These are phyloP conservation scores for Paramarasmius palmivorus DNA, from an alignment of 1,284 basidiomycete genomes.

Conservation along the genomic window DNA sequence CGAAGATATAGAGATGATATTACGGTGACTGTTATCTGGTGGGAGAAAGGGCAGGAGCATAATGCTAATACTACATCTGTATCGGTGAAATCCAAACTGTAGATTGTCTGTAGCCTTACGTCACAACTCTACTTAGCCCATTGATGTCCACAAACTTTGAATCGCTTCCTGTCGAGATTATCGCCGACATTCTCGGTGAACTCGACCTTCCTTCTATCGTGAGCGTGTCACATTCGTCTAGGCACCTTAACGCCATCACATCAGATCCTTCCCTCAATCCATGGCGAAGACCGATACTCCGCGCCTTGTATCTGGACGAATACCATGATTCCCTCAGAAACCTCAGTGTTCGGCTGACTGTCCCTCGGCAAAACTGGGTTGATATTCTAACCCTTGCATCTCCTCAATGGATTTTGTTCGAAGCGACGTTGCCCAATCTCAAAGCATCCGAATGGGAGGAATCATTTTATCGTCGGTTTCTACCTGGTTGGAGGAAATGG, in stretches of 20 bases:
- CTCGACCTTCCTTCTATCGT: slow-evolving; percentile 64
- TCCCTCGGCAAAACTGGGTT: slow-evolving; percentile 75
- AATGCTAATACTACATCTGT: slow-evolving; percentile 31
- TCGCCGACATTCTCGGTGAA: slow-evolving; percentile 69
- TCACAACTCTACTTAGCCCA: not conserved
- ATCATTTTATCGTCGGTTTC: slow-evolving; percentile 64
- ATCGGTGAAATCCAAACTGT: slow-evolving; percentile 14
- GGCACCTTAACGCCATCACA: slow-evolving; percentile 51
- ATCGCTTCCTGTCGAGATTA: slow-evolving; percentile 68
- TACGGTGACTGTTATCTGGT: slow-evolving; percentile 87
- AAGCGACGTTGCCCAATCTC: slow-evolving; percentile 66
- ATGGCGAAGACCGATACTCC: slow-evolving; percentile 68
- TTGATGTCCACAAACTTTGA: slow-evolving; percentile 34
- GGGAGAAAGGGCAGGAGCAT: slow-evolving; percentile 62
- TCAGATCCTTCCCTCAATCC: slow-evolving; percentile 69
- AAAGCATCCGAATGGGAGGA: slow-evolving; percentile 68
- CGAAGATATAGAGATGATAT: slow-evolving; percentile 87
- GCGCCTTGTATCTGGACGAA: slow-evolving; percentile 44
- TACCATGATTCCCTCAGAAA: slow-evolving; percentile 56
- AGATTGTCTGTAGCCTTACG: not conserved
- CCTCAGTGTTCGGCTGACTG: slow-evolving; percentile 56
- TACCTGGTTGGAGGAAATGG: slow-evolving; percentile 72
- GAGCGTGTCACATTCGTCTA: slow-evolving; percentile 57
- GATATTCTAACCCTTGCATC: slow-evolving; percentile 63
- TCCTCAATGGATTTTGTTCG: slow-evolving; percentile 62